Evolutionary conservation across 2,329 filamentous ascomycete species (phyloP), one percentile per base, ranked within the genome.

Genomic region (Fusarium albidum): DNA sequence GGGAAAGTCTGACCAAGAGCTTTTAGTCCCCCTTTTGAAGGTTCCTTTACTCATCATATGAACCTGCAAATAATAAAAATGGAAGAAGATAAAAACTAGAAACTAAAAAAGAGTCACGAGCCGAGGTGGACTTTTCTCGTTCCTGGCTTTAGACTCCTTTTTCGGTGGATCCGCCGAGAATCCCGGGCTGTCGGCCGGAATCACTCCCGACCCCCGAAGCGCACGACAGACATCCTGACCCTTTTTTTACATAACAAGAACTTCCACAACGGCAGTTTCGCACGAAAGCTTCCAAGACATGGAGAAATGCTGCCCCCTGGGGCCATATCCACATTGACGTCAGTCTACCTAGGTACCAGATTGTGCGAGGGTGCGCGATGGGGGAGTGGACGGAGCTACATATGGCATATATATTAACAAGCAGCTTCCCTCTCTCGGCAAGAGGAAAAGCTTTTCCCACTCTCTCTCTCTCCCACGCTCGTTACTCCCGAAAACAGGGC

Each of bases 351-450:
- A n/a, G n/a, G n/a, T n/a, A 13, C 52, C 41, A 10, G 48, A 38
- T 50, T 55, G 50, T 61, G 55, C 53, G 43, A 62, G 58, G 40
- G 10, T 18, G 43, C 59, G 46, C 50, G 55, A 62, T 62, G 50
- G 55, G 27, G 55, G 51, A 32, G 52, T 49, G 58, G 50, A 28
- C 54, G 49, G 44, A 40, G n/a, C n/a, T n/a, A n/a, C n/a, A n/a
- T n/a, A n/a, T n/a, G n/a, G n/a, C n/a, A n/a, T n/a, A 28, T 57
- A 61, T 61, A 59, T 48, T 58, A 62, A 49, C 43, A 59, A 55
- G 57, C 29, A 35, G 45, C 13, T 35, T 43, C 58, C 39, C 21
- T 26, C 33, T 48, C 42, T 15, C 39, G 31, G 35, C 18, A 26
- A 32, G 38, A 18, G 21, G 21, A 21, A n/a, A n/a, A 21, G 21